Percentiles rank a stretch among this genome's conserved stretches.
These are phyloP conservation scores for Albugo laibachii DNA, from an alignment of 352 stramenopile genomes.

Conservation along the genomic window DNA sequence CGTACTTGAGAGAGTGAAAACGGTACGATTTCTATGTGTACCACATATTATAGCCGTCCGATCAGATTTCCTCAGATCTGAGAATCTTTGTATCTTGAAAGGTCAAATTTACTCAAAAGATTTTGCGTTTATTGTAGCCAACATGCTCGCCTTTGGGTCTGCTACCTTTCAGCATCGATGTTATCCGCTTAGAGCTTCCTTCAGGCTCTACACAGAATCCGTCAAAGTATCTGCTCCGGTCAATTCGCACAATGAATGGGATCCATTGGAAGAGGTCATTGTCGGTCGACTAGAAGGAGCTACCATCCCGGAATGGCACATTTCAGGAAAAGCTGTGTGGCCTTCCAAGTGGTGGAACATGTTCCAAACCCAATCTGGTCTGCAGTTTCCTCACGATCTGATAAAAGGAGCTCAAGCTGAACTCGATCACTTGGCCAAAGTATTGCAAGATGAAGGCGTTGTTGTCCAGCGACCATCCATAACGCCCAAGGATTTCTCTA, in stretches of 20 bases:
- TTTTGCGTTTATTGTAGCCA: too few relatives aligned
- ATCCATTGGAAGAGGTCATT: conserved; percentile 81
- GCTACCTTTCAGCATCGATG: too few relatives aligned
- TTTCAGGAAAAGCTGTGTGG: conserved; percentile 79
- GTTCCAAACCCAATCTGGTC: conserved; percentile 70
- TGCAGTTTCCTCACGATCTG: conserved; percentile 59
- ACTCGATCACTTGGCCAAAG: conserved; percentile 71
- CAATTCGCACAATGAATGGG: conserved; percentile 84
- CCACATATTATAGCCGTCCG: too few relatives aligned
- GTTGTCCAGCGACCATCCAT: conserved; percentile 64
- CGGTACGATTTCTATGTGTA: too few relatives aligned
- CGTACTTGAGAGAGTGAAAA: too few relatives aligned
- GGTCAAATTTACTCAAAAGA: too few relatives aligned
- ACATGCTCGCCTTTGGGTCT: too few relatives aligned
- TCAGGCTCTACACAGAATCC: conserved; percentile 1
- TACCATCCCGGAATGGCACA: conserved; percentile 84
- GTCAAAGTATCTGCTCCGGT: conserved; percentile 8
- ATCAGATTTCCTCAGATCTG: too few relatives aligned
- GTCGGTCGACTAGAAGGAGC: conserved; percentile 73
- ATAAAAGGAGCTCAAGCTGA: conserved; percentile 53
- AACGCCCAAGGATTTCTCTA: conserved; percentile 40
- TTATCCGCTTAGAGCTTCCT: too few relatives aligned
- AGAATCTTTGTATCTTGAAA: too few relatives aligned
- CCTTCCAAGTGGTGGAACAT: conserved; percentile 79
- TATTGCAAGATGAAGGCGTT: conserved; percentile 69